Evolutionary conservation across 2,329 filamentous ascomycete species (phyloP).

Genomic region (Arthrobotrys sinensis): DNA sequence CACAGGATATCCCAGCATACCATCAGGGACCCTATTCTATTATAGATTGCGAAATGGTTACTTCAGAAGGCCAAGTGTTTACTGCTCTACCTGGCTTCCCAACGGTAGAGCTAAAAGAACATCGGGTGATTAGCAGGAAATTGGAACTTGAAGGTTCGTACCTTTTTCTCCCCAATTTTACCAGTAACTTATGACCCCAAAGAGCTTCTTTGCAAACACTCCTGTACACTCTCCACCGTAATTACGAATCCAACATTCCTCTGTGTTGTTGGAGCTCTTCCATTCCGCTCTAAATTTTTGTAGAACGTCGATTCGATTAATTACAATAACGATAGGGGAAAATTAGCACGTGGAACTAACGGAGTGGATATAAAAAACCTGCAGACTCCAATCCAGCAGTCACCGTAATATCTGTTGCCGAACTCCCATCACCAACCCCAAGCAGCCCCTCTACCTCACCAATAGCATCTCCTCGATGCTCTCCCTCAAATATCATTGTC

Average conservation of each 20-base stretch:
- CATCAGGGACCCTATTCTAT: neutral
- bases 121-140: too few species aligned
- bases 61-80: neutral
- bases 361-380: neutral
- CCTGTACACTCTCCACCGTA: too few species aligned
- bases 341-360: too few species aligned
- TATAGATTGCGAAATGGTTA: neutral
- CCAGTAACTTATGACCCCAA: too few species aligned
- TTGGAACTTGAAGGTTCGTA: neutral
- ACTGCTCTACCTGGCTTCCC: neutral
- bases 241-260: neutral
- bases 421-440: neutral
- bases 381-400: neutral
- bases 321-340: too few species aligned
- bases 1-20: neutral
- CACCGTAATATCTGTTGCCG: constrained; percentile 8
- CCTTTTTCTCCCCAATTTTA: too few species aligned
- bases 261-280: too few species aligned
- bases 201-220: too few species aligned
- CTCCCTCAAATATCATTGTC: neutral
- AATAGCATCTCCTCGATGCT: neutral
- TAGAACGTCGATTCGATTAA: too few species aligned
- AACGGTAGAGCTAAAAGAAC: neutral
- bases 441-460: neutral
- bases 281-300: too few species aligned